phyloP scores from a whole-genome alignment of 2,329 filamentous ascomycete species.

The Dactylellina leptospora region DNA sequence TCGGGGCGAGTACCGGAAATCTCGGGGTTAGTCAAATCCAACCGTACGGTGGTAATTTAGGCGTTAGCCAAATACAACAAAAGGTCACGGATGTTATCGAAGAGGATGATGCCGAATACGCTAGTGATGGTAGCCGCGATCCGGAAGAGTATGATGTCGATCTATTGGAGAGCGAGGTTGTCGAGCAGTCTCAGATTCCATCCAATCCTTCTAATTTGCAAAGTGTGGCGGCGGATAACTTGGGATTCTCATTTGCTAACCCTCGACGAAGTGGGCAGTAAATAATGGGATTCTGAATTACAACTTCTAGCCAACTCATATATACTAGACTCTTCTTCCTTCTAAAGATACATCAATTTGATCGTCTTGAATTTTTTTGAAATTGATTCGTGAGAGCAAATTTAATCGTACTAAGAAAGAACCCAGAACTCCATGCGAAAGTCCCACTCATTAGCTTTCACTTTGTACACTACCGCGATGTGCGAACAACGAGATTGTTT shows the following conservation, averaged over 20 bases:
- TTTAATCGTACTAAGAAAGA: neutral
- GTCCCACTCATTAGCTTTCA: too few species aligned
- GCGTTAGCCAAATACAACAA: neutral
- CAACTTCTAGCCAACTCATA: neutral
- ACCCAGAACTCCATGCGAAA: slow-evolving; percentile 4
- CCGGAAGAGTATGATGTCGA: slow-evolving; percentile 7
- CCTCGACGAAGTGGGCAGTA: neutral
- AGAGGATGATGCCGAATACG: slow-evolving; percentile 8
- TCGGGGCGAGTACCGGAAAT: slow-evolving; percentile 2
- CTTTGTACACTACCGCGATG: slow-evolving; percentile 37
- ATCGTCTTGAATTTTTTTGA: neutral
- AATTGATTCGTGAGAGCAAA: too few species aligned
- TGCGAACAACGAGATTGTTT: slow-evolving; percentile 77
- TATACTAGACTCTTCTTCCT: neutral
- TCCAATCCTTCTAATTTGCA: neutral
- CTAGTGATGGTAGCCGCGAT: slow-evolving; percentile 3
- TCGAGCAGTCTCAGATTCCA: neutral
- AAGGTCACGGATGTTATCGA: neutral
- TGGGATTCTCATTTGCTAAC: slow-evolving; percentile 29
- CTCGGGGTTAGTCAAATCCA: slow-evolving; percentile 14
- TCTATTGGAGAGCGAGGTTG: neutral
- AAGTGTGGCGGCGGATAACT: neutral
- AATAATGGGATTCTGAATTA: neutral
- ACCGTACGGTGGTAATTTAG: neutral
- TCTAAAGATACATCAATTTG: neutral